Percentiles rank a stretch among this genome's conserved stretches.
Evolutionary conservation across 345 rosid genomes (phyloP).

Genomic region (Physaria fendleri): DNA sequence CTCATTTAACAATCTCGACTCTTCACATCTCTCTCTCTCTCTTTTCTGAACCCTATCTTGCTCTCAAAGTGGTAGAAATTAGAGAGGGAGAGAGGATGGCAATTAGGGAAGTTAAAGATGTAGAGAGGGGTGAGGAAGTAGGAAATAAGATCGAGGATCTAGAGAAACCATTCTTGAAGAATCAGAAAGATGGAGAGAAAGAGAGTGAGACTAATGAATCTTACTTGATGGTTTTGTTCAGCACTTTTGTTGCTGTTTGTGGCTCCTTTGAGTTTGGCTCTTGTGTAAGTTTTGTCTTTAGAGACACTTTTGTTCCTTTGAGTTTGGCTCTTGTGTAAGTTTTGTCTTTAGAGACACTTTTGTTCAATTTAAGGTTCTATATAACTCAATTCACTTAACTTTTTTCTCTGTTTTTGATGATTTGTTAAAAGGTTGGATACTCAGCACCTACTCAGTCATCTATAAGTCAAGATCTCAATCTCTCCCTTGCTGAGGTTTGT

Average conservation of each 20-base stretch:
- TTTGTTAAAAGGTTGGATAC: slow-evolving; percentile 81
- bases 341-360: not conserved
- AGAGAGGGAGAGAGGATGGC: slow-evolving; percentile 32
- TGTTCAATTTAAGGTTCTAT: not conserved
- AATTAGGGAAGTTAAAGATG: slow-evolving; percentile 37
- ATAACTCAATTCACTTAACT: not conserved
- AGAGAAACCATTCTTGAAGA: slow-evolving; percentile 35
- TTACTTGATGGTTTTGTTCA: slow-evolving; percentile 52
- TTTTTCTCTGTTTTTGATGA: not conserved
- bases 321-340: slow-evolving; percentile 92
- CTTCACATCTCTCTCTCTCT: slow-evolving; percentile 15
- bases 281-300: slow-evolving; percentile 54
- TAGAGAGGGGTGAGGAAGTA: slow-evolving; percentile 39
- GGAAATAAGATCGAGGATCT: slow-evolving; percentile 35
- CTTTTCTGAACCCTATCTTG: not conserved
- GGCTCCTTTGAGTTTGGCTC: slow-evolving; percentile 90
- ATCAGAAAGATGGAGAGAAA: slow-evolving; percentile 25
- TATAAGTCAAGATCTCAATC: slow-evolving; percentile 69
- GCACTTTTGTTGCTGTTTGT: slow-evolving; percentile 80
- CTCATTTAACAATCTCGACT: not conserved
- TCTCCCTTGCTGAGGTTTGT: slow-evolving; percentile 64
- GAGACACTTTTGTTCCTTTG: slow-evolving; percentile 27
- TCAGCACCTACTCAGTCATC: slow-evolving; percentile 91
- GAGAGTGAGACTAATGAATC: slow-evolving; percentile 35
- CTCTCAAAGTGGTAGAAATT: not conserved